phyloP scores from a whole-genome alignment of 1,284 basidiomycete species.

The Blastosporella zonata region DNA sequence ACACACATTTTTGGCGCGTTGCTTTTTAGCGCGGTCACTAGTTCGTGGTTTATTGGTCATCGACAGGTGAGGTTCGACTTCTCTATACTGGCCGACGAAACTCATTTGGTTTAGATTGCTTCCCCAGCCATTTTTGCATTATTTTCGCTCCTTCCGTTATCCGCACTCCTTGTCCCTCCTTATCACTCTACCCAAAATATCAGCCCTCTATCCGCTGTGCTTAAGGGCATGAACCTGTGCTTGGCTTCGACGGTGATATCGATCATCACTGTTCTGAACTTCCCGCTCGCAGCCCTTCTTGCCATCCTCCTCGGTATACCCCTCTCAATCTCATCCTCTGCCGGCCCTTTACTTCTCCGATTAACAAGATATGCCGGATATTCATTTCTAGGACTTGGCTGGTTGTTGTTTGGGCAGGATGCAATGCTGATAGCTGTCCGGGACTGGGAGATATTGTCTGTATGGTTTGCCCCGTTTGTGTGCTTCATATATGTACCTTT shows the following conservation, averaged over 20 bases:
- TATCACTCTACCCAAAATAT: conserved; percentile 15
- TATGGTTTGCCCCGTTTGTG: conserved; percentile 75
- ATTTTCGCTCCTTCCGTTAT: conserved; percentile 29
- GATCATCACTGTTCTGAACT: conserved; percentile 84
- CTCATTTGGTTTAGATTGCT: conserved; percentile 14
- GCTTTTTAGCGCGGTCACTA: conserved; percentile 46
- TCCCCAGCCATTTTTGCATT: conserved; percentile 28
- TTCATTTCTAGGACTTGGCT: conserved; percentile 50
- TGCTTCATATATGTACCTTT: conserved; percentile 71
- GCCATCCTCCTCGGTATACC: conserved; percentile 62
- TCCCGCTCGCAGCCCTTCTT: conserved; percentile 76
- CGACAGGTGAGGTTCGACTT: conserved; percentile 33
- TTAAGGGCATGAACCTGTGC: conserved; percentile 74
- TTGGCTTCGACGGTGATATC: conserved; percentile 81
- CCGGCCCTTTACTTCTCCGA: conserved; percentile 22
- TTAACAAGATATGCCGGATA: conserved; percentile 43
- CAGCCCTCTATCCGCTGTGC: conserved; percentile 41
- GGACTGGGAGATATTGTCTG: conserved; percentile 69
- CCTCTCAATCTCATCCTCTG: conserved; percentile 46
- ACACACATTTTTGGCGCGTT: conserved; percentile 53
- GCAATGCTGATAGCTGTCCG: conserved; percentile 51
- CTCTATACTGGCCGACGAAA: conserved; percentile 2
- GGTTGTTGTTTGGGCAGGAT: conserved; percentile 44
- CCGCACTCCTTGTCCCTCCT: conserved; percentile 24
- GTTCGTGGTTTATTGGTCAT: conserved; percentile 37